Conservation (phyloP, 164 flowering plant species). For the Annona cherimola region DNA sequence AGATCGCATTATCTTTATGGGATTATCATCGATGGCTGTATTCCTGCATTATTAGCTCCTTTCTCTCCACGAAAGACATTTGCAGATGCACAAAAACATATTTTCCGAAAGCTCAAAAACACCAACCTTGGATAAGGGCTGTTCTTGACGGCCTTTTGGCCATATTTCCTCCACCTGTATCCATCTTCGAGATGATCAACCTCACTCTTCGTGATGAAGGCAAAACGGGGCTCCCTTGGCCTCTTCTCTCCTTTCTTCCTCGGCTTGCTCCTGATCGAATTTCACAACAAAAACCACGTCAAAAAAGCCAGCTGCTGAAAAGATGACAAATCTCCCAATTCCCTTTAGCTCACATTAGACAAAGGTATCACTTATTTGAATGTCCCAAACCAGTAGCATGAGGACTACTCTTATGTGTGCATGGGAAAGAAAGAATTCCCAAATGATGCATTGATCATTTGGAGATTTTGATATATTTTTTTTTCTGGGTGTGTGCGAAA, state of each 20-base stretch:
- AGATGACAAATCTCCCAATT: not conserved
- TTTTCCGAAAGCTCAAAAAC: not conserved
- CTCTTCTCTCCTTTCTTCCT: conserved; percentile 62
- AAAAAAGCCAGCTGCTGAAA: not conserved
- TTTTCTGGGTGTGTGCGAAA: no score
- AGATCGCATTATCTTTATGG: no score
- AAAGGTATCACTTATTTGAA: no score
- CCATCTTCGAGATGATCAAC: conserved; percentile 91
- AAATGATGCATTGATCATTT: not conserved
- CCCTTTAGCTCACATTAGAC: not conserved
- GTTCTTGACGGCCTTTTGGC: conserved; percentile 78
- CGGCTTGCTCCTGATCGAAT: conserved; percentile 33
- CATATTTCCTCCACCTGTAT: conserved; percentile 84
- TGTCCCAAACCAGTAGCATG: no score
- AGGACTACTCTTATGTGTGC: not conserved
- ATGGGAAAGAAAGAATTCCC: not conserved
- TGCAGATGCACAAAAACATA: not conserved
- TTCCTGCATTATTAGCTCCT: no score
- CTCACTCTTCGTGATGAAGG: conserved; percentile 85
- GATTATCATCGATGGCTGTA: no score
- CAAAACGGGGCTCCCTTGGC: conserved; percentile 55
- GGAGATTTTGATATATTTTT: not conserved
- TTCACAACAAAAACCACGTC: not conserved
- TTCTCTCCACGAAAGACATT: not conserved
- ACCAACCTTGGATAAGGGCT: conserved; percentile 76